Percentiles rank a stretch among this genome's conserved stretches.
Evolutionary conservation across 2,329 filamentous ascomycete genomes (phyloP).

Genomic region (Apiospora kogelbergensis): DNA sequence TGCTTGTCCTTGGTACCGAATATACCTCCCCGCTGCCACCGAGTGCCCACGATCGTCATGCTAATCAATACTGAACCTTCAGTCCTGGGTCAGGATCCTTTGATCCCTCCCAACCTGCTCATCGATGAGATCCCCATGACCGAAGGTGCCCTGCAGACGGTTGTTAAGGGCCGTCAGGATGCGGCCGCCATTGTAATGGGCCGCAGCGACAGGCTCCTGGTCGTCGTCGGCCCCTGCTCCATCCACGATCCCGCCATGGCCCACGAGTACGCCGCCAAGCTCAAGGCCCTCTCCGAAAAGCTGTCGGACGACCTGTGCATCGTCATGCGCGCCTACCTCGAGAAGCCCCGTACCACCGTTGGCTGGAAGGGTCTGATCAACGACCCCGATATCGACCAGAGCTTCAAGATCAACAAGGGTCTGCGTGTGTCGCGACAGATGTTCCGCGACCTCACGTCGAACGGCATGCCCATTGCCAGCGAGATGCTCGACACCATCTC

Average conservation of each 20-base stretch:
- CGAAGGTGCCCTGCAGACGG: conserved; percentile 61
- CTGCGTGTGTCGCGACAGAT: conserved; percentile 88
- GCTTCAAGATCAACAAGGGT: conserved; percentile 99
- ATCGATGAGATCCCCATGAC: conserved; percentile 80
- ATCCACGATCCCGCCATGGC: conserved; percentile 91
- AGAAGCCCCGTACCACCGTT: conserved; percentile 97
- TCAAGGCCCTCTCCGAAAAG: conserved; percentile 76
- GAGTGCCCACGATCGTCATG: conserved; percentile 19
- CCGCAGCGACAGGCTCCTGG: conserved; percentile 82
- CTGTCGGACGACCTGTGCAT: conserved; percentile 83
- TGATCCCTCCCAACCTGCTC: conserved; percentile 86
- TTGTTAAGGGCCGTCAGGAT: conserved; percentile 69
- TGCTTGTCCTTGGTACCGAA: background rate
- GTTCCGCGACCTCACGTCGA: conserved; percentile 83
- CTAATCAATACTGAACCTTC: conserved; percentile 21
- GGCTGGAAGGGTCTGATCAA: conserved; percentile 99
- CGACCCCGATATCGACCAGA: conserved; percentile 95
- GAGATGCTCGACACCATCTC: conserved; percentile 99
- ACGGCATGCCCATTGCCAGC: conserved; percentile 90
- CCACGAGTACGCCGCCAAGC: conserved; percentile 80
- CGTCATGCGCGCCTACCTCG: conserved; percentile 97
- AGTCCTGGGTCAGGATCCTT: conserved; percentile 93
- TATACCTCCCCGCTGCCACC: background rate
- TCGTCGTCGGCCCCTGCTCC: conserved; percentile 93
- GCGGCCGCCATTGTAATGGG: conserved; percentile 75